Evolutionary conservation across 2,329 filamentous ascomycete species (phyloP).

Genomic region (Erysiphe pulchra): DNA sequence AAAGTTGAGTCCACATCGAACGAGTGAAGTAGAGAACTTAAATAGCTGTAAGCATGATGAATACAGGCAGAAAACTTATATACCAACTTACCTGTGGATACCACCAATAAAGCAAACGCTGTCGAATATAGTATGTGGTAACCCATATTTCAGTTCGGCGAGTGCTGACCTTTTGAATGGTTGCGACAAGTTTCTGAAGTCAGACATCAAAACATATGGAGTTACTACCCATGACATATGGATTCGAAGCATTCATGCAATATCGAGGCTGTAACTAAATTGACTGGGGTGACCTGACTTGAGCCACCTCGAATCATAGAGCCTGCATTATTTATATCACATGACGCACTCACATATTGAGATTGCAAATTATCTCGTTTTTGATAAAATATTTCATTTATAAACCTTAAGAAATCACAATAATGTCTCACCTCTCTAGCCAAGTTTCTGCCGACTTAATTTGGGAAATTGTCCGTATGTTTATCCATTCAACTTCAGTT

Average conservation of each 20-base stretch:
- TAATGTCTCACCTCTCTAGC: slow-evolving; percentile 27
- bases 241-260: too few species aligned
- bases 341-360: too few species aligned
- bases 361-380: too few species aligned
- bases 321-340: too few species aligned
- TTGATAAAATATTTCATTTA: too few species aligned
- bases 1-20: slow-evolving; percentile 42
- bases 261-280: too few species aligned
- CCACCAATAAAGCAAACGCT: slow-evolving; percentile 26
- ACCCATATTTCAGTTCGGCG: slow-evolving; percentile 27
- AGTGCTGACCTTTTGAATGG: slow-evolving; percentile 3
- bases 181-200: background rate
- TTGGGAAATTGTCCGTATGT: slow-evolving; percentile 91
- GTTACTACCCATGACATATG: too few species aligned
- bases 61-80: too few species aligned
- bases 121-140: slow-evolving; percentile 42
- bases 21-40: slow-evolving; percentile 59
- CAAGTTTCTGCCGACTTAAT: slow-evolving; percentile 77
- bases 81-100: slow-evolving; percentile 35
- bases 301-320: too few species aligned
- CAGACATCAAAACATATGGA: background rate
- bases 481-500: background rate
- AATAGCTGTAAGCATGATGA: slow-evolving; percentile 2
- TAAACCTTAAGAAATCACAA: slow-evolving; percentile 1
- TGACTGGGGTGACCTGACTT: too few species aligned